Evolutionary conservation across 2,329 filamentous ascomycete genomes (phyloP).

Genomic region (Xylaria sp.): DNA sequence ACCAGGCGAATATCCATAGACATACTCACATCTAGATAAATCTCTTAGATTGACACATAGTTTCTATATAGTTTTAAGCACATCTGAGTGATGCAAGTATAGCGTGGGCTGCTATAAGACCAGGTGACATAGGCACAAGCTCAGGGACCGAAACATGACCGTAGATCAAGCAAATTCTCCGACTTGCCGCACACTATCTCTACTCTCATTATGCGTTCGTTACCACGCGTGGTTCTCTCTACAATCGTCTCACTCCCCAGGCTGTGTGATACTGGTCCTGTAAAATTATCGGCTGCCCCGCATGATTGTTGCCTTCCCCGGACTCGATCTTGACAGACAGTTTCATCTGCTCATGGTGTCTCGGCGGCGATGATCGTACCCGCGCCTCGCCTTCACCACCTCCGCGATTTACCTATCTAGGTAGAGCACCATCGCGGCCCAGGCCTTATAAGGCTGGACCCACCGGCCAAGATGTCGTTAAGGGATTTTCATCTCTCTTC

Average conservation of each 20-base stretch:
- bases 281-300: neutral
- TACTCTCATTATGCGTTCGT: neutral
- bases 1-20: neutral
- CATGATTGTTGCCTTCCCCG: neutral
- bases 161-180: slow-evolving; percentile 23
- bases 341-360: slow-evolving; percentile 22
- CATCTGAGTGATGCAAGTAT: neutral
- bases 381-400: slow-evolving; percentile 1
- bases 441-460: slow-evolving; percentile 29
- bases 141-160: slow-evolving; percentile 16
- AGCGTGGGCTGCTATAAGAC: neutral
- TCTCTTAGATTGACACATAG: neutral
- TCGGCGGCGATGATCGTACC: slow-evolving; percentile 17
- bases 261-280: neutral
- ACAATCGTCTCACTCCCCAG: neutral
- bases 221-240: neutral
- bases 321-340: slow-evolving; percentile 13
- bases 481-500: slow-evolving; percentile 1
- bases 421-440: neutral
- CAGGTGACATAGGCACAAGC: neutral
- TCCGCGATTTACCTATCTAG: neutral
- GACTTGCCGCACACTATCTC: neutral
- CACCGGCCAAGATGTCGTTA: slow-evolving; percentile 1
- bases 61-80: neutral
- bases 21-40: neutral